phyloP scores from a whole-genome alignment of 108 stramenopile genomes.

The Nitzschia sp. region DNA sequence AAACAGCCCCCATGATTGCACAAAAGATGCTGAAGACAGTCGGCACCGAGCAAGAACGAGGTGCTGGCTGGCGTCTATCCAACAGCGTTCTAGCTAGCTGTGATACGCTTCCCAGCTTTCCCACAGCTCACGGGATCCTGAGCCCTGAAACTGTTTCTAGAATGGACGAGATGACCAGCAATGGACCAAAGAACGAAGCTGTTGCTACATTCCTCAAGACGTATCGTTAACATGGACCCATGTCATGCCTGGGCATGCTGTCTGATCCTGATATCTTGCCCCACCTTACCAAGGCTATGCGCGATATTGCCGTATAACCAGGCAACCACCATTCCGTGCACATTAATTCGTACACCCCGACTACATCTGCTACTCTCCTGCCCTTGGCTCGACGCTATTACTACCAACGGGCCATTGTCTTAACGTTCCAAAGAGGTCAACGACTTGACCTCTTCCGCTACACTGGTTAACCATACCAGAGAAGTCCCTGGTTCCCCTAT shows the following conservation, averaged over 20 bases:
- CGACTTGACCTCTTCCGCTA: too few relatives aligned
- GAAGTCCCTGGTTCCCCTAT: too few relatives aligned
- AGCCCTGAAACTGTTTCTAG: constrained; percentile 77
- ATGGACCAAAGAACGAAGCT: constrained; percentile 28
- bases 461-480: too few relatives aligned
- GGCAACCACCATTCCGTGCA: too few relatives aligned
- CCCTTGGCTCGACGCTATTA: background rate
- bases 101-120: constrained; percentile 65
- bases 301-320: constrained; percentile 46
- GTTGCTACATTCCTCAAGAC: constrained; percentile 53
- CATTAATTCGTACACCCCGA: background rate
- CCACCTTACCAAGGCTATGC: constrained; percentile 79
- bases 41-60: constrained; percentile 5
- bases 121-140: constrained; percentile 77
- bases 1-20: constrained; percentile 19
- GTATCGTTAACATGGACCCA: constrained; percentile 67
- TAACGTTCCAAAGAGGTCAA: too few relatives aligned
- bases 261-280: constrained; percentile 75
- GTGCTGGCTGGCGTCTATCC: constrained; percentile 20
- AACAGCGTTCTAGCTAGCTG: constrained; percentile 59
- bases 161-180: constrained; percentile 52
- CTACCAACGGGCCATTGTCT: too few relatives aligned
- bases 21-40: constrained; percentile 39
- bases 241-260: constrained; percentile 81
- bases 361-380: background rate